These are phyloP conservation scores for Gaultheria prostrata DNA, from an alignment of 148 eudicot species.

Conservation along the genomic window DNA sequence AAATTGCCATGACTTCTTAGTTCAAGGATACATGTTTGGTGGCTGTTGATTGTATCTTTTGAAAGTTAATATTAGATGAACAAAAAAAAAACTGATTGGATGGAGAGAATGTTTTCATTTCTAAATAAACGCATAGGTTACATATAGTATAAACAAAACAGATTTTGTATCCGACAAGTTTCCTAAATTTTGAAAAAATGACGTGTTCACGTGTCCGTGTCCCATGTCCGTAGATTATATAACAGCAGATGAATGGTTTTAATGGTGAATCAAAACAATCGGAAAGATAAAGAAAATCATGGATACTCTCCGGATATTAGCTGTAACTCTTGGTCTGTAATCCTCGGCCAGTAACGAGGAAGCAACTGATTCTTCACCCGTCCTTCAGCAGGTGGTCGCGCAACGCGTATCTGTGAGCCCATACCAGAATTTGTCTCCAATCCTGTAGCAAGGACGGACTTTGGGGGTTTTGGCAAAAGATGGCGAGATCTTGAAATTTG, in stretches of 20 bases:
- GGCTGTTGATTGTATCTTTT: neutral
- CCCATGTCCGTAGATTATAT: neutral
- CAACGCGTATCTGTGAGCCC: slow-evolving; percentile 64
- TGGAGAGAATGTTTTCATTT: neutral
- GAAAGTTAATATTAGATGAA: neutral
- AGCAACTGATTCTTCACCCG: slow-evolving; percentile 85
- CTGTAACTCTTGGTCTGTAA: slow-evolving; percentile 94
- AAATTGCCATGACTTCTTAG: neutral
- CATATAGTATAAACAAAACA: neutral
- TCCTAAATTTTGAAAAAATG: neutral
- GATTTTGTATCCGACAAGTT: neutral
- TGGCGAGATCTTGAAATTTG: slow-evolving; percentile 56
- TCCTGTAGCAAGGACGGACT: slow-evolving; percentile 44
- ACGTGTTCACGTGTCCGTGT: neutral
- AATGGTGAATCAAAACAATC: neutral
- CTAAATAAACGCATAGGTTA: neutral
- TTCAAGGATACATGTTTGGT: neutral
- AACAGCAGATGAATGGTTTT: neutral
- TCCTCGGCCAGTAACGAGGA: slow-evolving; percentile 99
- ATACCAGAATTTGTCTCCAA: slow-evolving; percentile 40
- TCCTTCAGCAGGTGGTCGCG: slow-evolving; percentile 92
- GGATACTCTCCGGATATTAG: slow-evolving; percentile 99
- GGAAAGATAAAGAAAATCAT: neutral
- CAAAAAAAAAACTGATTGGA: neutral
- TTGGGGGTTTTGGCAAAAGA: slow-evolving; percentile 58